Percentiles rank a stretch among this genome's conserved stretches.
Conservation (phyloP, 176 grass and related monocot species). For the Canna indica region DNA sequence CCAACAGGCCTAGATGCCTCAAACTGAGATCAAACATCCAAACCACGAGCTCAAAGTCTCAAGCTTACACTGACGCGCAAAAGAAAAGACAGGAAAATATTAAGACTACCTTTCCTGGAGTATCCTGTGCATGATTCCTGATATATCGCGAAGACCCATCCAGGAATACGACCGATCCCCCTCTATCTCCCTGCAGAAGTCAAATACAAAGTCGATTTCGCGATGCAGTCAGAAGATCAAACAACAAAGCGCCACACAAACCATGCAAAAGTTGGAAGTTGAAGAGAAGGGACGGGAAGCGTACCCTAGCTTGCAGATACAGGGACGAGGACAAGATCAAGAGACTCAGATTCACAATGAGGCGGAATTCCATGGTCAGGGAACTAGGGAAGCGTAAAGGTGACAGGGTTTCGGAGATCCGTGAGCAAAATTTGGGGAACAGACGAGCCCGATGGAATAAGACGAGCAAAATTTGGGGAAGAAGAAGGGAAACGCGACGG, state of each 20-base stretch:
- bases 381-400: not conserved
- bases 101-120: not conserved
- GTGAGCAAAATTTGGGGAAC: too few relatives aligned
- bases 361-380: not conserved
- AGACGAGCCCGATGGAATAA: too few relatives aligned
- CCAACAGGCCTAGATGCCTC: not conserved
- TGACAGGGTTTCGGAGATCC: too few relatives aligned
- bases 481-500: too few relatives aligned
- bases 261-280: not conserved
- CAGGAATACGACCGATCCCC: not conserved
- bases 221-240: not conserved
- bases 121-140: not conserved
- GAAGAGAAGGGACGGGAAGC: not conserved
- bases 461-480: too few relatives aligned
- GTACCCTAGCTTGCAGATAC: conserved; percentile 1
- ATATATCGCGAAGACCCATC: not conserved
- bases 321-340: not conserved
- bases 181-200: not conserved
- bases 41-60: not conserved
- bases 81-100: not conserved
- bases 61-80: not conserved
- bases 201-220: not conserved
- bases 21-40: not conserved
- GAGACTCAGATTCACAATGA: not conserved
- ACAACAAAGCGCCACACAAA: not conserved